phyloP scores from a whole-genome alignment of 2,329 filamentous ascomycete genomes.

The Clonostachys rosea region DNA sequence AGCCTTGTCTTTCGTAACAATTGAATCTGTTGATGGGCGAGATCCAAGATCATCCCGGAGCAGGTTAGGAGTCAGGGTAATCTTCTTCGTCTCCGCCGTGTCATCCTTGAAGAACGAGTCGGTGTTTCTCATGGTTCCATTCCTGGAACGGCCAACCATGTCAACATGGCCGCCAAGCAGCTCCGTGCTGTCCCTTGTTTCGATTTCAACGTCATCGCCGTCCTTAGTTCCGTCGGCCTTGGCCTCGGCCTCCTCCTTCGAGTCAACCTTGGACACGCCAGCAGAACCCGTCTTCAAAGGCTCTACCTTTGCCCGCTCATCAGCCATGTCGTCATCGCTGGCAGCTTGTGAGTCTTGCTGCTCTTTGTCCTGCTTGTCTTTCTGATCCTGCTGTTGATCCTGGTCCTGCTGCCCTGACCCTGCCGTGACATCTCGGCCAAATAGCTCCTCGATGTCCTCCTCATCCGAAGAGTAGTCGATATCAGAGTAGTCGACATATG shows the following conservation, averaged over 20 bases:
- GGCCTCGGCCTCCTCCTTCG: slow-evolving; percentile 1
- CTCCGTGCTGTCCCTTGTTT: slow-evolving; percentile 57
- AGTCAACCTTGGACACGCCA: slow-evolving; percentile 25
- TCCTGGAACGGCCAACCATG: slow-evolving; percentile 62
- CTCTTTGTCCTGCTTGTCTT: slow-evolving; percentile 14
- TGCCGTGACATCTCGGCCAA: slow-evolving; percentile 22
- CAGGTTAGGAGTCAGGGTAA: slow-evolving; percentile 89
- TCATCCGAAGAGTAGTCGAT: slow-evolving; percentile 83
- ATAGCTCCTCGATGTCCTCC: slow-evolving; percentile 41
- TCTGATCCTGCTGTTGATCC: slow-evolving; percentile 18
- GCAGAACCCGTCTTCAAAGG: slow-evolving; percentile 44
- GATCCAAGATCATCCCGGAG: slow-evolving; percentile 72
- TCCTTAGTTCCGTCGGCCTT: background rate
- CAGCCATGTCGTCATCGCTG: slow-evolving; percentile 27
- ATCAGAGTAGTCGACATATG: slow-evolving; percentile 84
- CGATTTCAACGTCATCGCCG: slow-evolving; percentile 23
- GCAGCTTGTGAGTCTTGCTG: slow-evolving; percentile 17
- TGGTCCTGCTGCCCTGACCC: slow-evolving; percentile 10
- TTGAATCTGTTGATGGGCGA: slow-evolving; percentile 43
- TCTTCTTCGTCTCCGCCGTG: slow-evolving; percentile 91
- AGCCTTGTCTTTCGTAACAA: slow-evolving; percentile 42
- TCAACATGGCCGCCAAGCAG: slow-evolving; percentile 52
- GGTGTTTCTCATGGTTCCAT: slow-evolving; percentile 83
- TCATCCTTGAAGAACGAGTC: slow-evolving; percentile 99
- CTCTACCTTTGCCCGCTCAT: slow-evolving; percentile 51